Conservation (phyloP, 495 filamentous ascomycete genomes). For the Parathielavia hyrcaniae region DNA sequence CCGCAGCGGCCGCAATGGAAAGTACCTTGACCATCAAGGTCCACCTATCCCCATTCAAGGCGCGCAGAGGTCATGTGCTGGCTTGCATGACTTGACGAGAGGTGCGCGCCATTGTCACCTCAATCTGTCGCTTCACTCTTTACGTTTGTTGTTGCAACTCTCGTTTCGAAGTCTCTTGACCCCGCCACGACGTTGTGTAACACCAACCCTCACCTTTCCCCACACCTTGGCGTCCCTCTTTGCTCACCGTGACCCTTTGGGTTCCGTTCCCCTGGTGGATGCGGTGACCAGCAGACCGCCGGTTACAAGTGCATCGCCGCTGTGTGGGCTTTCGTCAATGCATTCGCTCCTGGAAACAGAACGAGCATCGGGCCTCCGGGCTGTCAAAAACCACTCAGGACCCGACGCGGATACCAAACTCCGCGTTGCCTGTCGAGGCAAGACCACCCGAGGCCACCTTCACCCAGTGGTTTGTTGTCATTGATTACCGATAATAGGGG, state of each 20-base stretch:
- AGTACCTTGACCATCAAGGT: background rate
- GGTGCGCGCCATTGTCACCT: background rate
- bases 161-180: background rate
- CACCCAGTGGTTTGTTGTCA: too few species aligned
- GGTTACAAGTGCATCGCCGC: background rate
- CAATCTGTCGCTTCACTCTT: background rate
- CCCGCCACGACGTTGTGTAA: background rate
- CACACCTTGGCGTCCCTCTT: slow-evolving; percentile 6
- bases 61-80: slow-evolving; percentile 13
- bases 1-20: background rate
- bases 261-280: background rate
- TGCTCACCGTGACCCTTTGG: background rate
- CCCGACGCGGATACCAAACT: too few species aligned
- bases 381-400: too few species aligned
- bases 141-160: background rate
- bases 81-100: slow-evolving; percentile 1
- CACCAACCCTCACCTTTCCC: slow-evolving; percentile 10
- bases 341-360: too few species aligned
- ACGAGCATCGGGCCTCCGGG: too few species aligned
- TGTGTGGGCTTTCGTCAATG: too few species aligned
- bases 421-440: too few species aligned
- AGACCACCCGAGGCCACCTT: too few species aligned
- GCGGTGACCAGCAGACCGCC: background rate
- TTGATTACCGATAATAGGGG: too few species aligned
- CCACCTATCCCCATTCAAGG: background rate